Percentiles rank a stretch among this genome's conserved stretches.
These are phyloP conservation scores for Primulina huaijiensis DNA, from an alignment of 257 asterid genomes.

Conservation along the genomic window DNA sequence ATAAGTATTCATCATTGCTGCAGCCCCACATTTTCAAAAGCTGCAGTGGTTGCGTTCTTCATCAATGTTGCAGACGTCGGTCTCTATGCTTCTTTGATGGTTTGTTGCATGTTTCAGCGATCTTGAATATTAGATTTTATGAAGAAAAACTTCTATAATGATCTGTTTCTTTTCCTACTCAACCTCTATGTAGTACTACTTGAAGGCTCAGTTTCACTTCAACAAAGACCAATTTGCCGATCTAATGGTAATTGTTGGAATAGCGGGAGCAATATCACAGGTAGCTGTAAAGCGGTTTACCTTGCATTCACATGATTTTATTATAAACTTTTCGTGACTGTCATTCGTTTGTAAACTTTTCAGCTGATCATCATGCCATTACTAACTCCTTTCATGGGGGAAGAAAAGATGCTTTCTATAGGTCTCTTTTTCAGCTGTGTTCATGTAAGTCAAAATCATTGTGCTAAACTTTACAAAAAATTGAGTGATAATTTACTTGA, in stretches of 20 bases:
- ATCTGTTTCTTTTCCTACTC: neutral
- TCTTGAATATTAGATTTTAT: neutral
- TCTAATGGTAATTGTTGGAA: conserved; percentile 71
- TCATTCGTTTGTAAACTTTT: conserved; percentile 21
- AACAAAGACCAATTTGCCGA: conserved; percentile 90
- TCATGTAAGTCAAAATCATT: conserved; percentile 41
- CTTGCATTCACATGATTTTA: neutral
- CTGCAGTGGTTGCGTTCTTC: conserved; percentile 70
- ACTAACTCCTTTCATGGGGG: conserved; percentile 69
- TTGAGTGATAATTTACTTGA: neutral
- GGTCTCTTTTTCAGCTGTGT: conserved; percentile 66
- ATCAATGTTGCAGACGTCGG: conserved; percentile 78
- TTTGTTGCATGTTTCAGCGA: conserved; percentile 21
- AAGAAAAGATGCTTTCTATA: conserved; percentile 67
- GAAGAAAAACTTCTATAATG: neutral
- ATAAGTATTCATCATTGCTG: conserved; percentile 13
- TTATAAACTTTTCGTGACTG: neutral
- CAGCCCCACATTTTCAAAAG: conserved; percentile 82
- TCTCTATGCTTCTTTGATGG: conserved; percentile 59
- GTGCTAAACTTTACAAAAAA: neutral
- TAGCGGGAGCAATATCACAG: conserved; percentile 82
- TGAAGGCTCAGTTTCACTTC: conserved; percentile 88
- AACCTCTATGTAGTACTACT: conserved; percentile 54
- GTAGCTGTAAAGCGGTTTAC: conserved; percentile 28
- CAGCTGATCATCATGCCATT: conserved; percentile 84